phyloP scores from a whole-genome alignment of 2,329 filamentous ascomycete species.

The Sclerotinia borealis region DNA sequence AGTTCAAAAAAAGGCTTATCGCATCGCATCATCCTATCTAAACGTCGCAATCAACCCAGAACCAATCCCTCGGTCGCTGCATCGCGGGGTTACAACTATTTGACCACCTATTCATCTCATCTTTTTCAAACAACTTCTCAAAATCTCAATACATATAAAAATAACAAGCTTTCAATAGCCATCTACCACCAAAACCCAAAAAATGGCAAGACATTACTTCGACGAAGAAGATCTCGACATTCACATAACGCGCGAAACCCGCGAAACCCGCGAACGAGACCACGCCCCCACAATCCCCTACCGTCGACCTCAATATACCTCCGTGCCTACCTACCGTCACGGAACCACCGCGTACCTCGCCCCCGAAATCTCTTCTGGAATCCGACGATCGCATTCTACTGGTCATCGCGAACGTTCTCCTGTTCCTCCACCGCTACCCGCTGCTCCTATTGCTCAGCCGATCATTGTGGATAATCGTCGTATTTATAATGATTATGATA shows the following conservation, averaged over 20 bases:
- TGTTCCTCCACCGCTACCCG: constrained; percentile 14
- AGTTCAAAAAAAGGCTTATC: constrained; percentile 1
- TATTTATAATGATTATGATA: constrained; percentile 2
- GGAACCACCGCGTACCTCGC: constrained; percentile 17
- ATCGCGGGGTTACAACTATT: constrained; percentile 1
- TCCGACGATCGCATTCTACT: constrained; percentile 18
- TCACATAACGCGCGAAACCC: constrained; percentile 32
- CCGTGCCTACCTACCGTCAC: constrained; percentile 14
- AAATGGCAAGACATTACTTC: constrained; percentile 31
- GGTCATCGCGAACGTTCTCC: constrained; percentile 12
- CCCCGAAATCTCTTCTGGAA: constrained; percentile 20
- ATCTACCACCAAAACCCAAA: constrained; percentile 6
- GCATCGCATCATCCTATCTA: not conserved
- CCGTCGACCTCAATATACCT: constrained; percentile 25
- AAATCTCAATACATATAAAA: not conserved
- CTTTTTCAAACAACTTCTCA: not conserved
- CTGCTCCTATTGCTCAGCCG: constrained; percentile 31
- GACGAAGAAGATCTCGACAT: constrained; percentile 53
- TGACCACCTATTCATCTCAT: not conserved
- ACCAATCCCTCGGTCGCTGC: constrained; percentile 1
- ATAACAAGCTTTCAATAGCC: too few species aligned
- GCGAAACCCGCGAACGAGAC: constrained; percentile 30
- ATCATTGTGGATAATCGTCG: constrained; percentile 48
- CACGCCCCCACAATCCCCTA: constrained; percentile 33
- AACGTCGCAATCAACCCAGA: not conserved